These are phyloP conservation scores for Nadsonia fulvescens DNA, from an alignment of 805 yeast species.

Conservation along the genomic window DNA sequence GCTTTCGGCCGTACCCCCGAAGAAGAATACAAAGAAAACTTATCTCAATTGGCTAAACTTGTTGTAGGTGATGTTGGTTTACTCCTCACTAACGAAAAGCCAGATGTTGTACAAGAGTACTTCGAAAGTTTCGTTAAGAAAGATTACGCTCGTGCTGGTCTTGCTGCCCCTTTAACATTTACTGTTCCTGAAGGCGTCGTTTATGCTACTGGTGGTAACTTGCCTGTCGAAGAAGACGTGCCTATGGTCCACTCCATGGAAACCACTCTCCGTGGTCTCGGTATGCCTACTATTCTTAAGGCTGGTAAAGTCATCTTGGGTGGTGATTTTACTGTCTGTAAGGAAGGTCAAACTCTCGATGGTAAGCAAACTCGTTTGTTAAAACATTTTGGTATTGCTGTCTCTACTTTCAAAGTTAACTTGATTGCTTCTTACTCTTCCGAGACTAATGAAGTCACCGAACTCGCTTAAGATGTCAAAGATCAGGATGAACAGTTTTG, in stretches of 20 bases:
- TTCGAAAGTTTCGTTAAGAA: conserved; percentile 59
- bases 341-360: conserved; percentile 62
- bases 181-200: conserved; percentile 79
- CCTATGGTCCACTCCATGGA: conserved; percentile 95
- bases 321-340: conserved; percentile 65
- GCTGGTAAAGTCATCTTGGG: conserved; percentile 71
- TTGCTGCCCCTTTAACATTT: conserved; percentile 67
- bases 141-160: conserved; percentile 83
- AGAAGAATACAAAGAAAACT: conserved; percentile 77
- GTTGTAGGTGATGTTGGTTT: conserved; percentile 73
- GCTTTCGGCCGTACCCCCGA: conserved; percentile 79
- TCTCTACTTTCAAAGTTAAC: conserved; percentile 73
- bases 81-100: conserved; percentile 74
- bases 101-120: conserved; percentile 78
- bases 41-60: conserved; percentile 46
- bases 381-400: conserved; percentile 92
- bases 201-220: conserved; percentile 89
- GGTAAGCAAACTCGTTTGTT: conserved; percentile 81
- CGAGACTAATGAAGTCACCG: conserved; percentile 35
- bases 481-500: conserved; percentile 6
- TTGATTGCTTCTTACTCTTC: conserved; percentile 49
- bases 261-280: conserved; percentile 74
- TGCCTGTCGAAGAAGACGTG: conserved; percentile 79
- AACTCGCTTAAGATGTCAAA: too few relatives aligned
- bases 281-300: conserved; percentile 80